Base-by-base conservation (phyloP, 2,329 filamentous ascomycete genomes). In the Apiospora koreana region DNA sequence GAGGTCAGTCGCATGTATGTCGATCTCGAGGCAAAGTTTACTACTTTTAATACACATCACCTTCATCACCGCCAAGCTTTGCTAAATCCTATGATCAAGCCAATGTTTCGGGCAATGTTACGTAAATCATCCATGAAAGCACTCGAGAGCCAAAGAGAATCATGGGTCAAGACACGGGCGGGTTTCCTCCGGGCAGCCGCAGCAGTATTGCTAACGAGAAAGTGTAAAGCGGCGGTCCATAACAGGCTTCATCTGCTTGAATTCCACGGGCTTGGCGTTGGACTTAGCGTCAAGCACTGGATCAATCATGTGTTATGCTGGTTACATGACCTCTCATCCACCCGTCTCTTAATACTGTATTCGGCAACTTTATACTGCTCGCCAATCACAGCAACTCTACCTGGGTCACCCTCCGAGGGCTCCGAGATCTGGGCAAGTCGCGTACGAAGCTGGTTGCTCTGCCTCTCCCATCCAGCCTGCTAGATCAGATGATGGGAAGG, bases 21-120 rank as follows among this genome's bases (percentile, higher is more conserved):
- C 41, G 65, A 67, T 67, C 65, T 42, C 45, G 65, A n/a, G 25
- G 65, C 65, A 46, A 35, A 35, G 23, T 23, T 67, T 16, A 46
- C 46, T 28, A 46, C 31, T 35, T 46, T 46, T 46, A 67, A 67
- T 67, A 67, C 54, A 62, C 54, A 38, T 38, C 18, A 62, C 31
- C 31, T 62, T 38, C 21, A 12, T 38, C 21, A 16, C 54, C 31
- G 54, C 54, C 54, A 62, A 62, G 54, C 54, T 12, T 10, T 38
- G 2, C 31, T 62, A n/a, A 21, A 10, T 8, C 54, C 21, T 9
- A 35, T 62, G 54, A 62, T 12, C 31, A 62, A 21, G 10, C 16
- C 9, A 38, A 12, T 50, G 46, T 50, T 50, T 50, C 23, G 46
- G 46, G 3, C 46, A 28, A 62, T 31, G 54, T 38, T 62, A 62